A percentile compares a stretch with the other conserved stretches of the same genome.
Evolutionary conservation across 2,329 filamentous ascomycete genomes (phyloP).

Genomic region (Cercospora sesami): DNA sequence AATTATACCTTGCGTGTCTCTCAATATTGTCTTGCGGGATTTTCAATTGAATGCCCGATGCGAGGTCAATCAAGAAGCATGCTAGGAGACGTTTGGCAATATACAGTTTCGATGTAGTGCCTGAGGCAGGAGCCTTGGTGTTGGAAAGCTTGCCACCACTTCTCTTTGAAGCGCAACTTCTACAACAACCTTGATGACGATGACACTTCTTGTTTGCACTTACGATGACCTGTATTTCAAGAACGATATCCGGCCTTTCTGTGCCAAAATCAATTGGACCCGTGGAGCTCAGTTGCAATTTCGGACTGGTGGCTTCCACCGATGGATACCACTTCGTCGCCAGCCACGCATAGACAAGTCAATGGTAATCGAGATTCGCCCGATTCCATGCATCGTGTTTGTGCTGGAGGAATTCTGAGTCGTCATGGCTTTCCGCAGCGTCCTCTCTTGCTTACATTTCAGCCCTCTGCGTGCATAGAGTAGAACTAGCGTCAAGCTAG

Average conservation of each 20-base stretch:
- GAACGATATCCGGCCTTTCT: not conserved
- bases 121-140: not conserved
- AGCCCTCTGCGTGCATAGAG: too few species aligned
- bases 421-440: too few species aligned
- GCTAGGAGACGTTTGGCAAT: not conserved
- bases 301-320: not conserved
- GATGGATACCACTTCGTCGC: not conserved
- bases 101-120: not conserved
- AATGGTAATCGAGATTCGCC: too few species aligned
- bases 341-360: not conserved
- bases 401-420: not conserved
- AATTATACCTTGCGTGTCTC: too few species aligned
- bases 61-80: not conserved
- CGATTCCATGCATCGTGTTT: not conserved
- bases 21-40: too few species aligned
- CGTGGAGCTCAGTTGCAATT: not conserved
- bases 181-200: not conserved
- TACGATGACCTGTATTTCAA: too few species aligned
- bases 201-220: too few species aligned
- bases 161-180: not conserved
- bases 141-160: not conserved
- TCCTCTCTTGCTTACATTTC: not conserved
- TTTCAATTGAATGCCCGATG: too few species aligned
- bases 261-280: not conserved
- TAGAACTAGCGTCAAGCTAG: not conserved